These are phyloP conservation scores for Talaromyces sp. DNA, from an alignment of 2,329 filamentous ascomycete genomes.

Conservation along the genomic window DNA sequence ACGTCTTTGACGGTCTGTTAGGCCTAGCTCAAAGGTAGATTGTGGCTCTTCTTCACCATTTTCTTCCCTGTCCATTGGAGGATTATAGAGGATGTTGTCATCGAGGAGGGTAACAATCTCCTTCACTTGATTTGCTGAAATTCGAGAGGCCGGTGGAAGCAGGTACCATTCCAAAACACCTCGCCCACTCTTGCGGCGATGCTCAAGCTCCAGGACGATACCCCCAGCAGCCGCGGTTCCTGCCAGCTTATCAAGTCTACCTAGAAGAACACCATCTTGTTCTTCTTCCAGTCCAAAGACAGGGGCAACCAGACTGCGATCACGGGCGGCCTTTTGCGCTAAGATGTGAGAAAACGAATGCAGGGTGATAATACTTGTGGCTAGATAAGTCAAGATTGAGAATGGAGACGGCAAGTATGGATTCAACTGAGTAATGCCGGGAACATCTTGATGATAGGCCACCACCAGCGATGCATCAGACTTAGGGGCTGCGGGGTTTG, in stretches of 20 bases:
- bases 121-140: slow-evolving; percentile 50
- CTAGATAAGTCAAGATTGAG: slow-evolving; percentile 75
- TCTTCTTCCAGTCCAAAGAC: slow-evolving; percentile 77
- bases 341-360: slow-evolving; percentile 75
- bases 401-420: slow-evolving; percentile 66
- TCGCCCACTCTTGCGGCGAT: slow-evolving; percentile 79
- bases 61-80: slow-evolving; percentile 45
- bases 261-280: slow-evolving; percentile 76
- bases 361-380: slow-evolving; percentile 80
- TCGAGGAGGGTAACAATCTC: slow-evolving; percentile 66
- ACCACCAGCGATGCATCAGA: slow-evolving; percentile 69
- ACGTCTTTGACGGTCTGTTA: slow-evolving; percentile 87
- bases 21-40: slow-evolving; percentile 80
- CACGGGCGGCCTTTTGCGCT: slow-evolving; percentile 71
- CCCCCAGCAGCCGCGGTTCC: slow-evolving; percentile 53
- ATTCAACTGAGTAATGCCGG: slow-evolving; percentile 49
- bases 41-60: slow-evolving; percentile 60
- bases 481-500: slow-evolving; percentile 30
- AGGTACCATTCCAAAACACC: slow-evolving; percentile 72
- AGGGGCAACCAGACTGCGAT: slow-evolving; percentile 74
- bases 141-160: slow-evolving; percentile 52
- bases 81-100: slow-evolving; percentile 72
- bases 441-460: slow-evolving; percentile 81
- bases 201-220: slow-evolving; percentile 80
- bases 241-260: slow-evolving; percentile 51